These are phyloP conservation scores for Golubevia pallescens DNA, from an alignment of 1,284 basidiomycete genomes.

Conservation along the genomic window DNA sequence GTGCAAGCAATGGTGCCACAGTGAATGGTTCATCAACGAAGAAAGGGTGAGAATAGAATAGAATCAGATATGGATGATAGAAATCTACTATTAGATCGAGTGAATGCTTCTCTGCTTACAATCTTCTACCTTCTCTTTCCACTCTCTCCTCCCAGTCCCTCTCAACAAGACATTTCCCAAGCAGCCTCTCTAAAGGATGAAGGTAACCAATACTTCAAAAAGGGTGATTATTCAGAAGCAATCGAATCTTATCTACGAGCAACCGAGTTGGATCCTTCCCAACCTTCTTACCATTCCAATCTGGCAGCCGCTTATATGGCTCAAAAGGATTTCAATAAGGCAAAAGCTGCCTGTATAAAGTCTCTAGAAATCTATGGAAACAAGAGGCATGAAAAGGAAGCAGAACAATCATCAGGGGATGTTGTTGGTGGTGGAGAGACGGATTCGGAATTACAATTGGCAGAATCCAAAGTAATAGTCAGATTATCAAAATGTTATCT, in stretches of 20 bases:
- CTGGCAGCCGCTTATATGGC: conserved; percentile 57
- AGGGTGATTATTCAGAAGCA: conserved; percentile 41
- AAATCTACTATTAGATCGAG: too few relatives aligned
- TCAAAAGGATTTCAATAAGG: conserved; percentile 38
- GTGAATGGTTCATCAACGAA: too few relatives aligned
- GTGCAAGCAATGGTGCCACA: too few relatives aligned
- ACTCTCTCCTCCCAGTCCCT: background rate
- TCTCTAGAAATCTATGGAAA: conserved; percentile 32
- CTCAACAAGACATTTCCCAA: conserved; percentile 15
- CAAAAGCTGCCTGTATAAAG: conserved; percentile 45
- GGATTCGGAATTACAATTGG: conserved; percentile 8
- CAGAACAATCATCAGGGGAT: too few relatives aligned
- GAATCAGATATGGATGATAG: too few relatives aligned
- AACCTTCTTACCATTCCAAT: conserved; percentile 50
- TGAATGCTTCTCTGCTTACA: background rate
- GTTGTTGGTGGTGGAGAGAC: too few relatives aligned
- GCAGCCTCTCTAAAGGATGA: conserved; percentile 41
- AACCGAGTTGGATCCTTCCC: conserved; percentile 28
- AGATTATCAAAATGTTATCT: conserved; percentile 50
- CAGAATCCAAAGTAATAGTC: conserved; percentile 43
- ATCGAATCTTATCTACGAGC: conserved; percentile 29
- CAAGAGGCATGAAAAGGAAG: too few relatives aligned
- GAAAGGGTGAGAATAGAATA: too few relatives aligned
- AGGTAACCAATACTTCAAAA: conserved; percentile 50
- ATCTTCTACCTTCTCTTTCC: background rate